These are phyloP conservation scores for Tetrapyrgos nigripes DNA, from an alignment of 1,284 basidiomycete species.

Conservation along the genomic window DNA sequence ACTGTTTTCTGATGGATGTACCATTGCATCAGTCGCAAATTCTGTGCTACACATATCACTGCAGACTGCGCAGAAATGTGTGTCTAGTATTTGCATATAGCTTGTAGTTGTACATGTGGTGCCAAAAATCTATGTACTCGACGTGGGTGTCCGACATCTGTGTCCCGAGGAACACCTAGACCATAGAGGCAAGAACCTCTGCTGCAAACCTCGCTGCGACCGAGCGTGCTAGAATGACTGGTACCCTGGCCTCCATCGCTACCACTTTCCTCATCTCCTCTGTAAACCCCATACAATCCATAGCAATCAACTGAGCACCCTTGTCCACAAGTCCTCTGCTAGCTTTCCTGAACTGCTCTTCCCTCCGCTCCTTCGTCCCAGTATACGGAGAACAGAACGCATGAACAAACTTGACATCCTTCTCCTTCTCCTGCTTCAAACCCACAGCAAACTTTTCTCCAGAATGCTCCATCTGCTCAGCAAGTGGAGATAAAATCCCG, in stretches of 20 bases:
- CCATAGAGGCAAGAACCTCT: slow-evolving; percentile 2
- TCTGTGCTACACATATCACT: too few relatives aligned
- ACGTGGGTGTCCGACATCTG: too few relatives aligned
- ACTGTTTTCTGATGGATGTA: too few relatives aligned
- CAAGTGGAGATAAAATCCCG: background rate
- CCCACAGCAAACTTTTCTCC: background rate
- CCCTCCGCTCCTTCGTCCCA: background rate
- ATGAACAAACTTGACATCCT: background rate
- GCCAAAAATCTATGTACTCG: too few relatives aligned
- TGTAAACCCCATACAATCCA: slow-evolving; percentile 6
- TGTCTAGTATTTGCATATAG: too few relatives aligned
- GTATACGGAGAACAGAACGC: slow-evolving; percentile 1
- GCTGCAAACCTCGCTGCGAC: slow-evolving; percentile 2
- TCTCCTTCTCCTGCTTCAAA: background rate
- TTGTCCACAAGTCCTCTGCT: background rate
- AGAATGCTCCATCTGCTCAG: background rate
- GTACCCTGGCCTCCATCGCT: background rate
- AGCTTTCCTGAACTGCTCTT: background rate
- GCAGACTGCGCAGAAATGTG: too few relatives aligned
- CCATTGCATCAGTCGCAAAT: too few relatives aligned
- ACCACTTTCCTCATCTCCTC: background rate
- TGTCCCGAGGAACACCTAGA: too few relatives aligned
- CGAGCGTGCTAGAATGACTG: background rate
- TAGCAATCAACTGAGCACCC: background rate
- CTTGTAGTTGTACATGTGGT: too few relatives aligned